Evolutionary conservation across 257 asterid species (phyloP).

Genomic region (Nyctanthes arbortristis): DNA sequence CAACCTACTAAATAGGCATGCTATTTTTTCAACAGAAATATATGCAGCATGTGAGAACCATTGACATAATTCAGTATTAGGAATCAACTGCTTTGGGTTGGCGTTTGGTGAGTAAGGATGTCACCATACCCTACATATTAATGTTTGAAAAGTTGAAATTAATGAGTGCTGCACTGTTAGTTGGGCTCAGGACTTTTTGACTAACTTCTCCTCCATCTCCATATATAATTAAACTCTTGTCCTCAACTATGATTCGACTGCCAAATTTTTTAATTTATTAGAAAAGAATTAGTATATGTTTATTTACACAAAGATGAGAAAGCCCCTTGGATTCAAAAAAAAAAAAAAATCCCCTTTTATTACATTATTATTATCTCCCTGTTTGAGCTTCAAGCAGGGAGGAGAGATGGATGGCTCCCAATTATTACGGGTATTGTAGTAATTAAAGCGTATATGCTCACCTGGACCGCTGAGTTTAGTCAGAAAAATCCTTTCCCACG

Average conservation of each 20-base stretch:
- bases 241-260: background rate
- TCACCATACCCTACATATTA: background rate
- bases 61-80: no score
- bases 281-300: no score
- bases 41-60: no score
- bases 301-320: no score
- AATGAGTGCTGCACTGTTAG: background rate
- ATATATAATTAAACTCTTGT: no score
- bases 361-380: no score
- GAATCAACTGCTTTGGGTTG: background rate
- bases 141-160: background rate
- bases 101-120: background rate
- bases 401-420: background rate
- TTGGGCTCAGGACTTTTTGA: no score
- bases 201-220: no score
- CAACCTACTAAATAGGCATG: background rate
- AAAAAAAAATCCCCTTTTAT: no score
- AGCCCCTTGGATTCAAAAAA: no score
- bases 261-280: no score
- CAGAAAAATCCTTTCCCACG: constrained; percentile 74
- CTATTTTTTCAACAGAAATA: background rate
- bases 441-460: constrained; percentile 20
- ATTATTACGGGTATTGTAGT: background rate
- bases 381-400: background rate
- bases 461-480: constrained; percentile 88